phyloP scores from a whole-genome alignment of 768 basidiomycete genomes.

The Cystobasidium tubakii region DNA sequence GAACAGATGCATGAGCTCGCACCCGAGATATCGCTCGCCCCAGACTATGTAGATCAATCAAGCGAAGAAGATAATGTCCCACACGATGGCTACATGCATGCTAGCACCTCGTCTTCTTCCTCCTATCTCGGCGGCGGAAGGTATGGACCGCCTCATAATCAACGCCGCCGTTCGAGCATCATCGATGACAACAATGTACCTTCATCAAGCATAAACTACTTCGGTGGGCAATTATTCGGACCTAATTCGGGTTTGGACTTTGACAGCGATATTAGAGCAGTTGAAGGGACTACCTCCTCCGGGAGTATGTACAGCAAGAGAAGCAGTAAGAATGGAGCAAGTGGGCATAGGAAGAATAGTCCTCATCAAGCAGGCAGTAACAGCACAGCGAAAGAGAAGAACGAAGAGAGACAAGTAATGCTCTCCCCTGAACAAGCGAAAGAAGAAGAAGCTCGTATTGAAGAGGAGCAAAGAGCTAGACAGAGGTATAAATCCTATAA shows the following conservation, averaged over 20 bases:
- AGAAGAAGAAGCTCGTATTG: slow-evolving; percentile 27
- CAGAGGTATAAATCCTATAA: slow-evolving; percentile 19
- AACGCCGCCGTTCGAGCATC: not conserved
- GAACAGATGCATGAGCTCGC: slow-evolving; percentile 28
- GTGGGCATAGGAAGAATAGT: not conserved
- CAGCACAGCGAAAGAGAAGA: not conserved
- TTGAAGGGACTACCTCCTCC: not conserved
- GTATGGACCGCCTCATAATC: not conserved
- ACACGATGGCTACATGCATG: not conserved
- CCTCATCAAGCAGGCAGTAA: not conserved
- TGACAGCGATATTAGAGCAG: not conserved
- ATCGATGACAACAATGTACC: not conserved
- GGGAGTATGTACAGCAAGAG: not conserved
- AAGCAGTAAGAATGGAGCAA: not conserved
- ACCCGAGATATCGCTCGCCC: slow-evolving; percentile 15
- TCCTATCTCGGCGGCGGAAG: not conserved
- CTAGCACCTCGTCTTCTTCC: not conserved
- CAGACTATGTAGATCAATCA: slow-evolving; percentile 26
- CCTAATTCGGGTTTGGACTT: not conserved
- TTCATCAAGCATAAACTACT: slow-evolving; percentile 8
- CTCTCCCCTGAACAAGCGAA: not conserved
- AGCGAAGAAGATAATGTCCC: not conserved
- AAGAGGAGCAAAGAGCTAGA: slow-evolving; percentile 2
- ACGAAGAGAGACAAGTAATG: slow-evolving; percentile 1
- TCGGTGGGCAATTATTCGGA: not conserved